Evolutionary conservation across 768 basidiomycete species (phyloP).

Genomic region (Lactarius hengduanensis): DNA sequence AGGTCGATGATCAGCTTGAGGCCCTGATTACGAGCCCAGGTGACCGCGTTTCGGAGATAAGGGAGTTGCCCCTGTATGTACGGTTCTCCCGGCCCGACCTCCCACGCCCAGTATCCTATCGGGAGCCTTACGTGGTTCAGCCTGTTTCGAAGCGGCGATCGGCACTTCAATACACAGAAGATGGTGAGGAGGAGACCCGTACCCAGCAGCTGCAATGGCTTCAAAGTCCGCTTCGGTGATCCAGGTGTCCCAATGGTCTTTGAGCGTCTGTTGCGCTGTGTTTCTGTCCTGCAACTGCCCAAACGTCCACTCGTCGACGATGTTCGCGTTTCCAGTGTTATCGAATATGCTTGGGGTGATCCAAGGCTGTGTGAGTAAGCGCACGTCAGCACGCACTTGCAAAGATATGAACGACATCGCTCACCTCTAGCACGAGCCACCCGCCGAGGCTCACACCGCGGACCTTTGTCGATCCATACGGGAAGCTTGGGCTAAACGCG

Average conservation of each 20-base stretch:
- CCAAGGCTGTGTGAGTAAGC: constrained; percentile 52
- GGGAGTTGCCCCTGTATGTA: constrained; percentile 76
- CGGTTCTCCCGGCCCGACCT: constrained; percentile 76
- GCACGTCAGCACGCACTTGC: background rate
- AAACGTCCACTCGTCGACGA: constrained; percentile 81
- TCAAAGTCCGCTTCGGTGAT: constrained; percentile 81
- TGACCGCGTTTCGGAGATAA: constrained; percentile 63
- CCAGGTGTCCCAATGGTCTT: constrained; percentile 78
- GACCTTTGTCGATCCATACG: constrained; percentile 71
- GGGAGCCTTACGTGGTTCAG: constrained; percentile 82
- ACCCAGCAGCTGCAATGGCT: constrained; percentile 76
- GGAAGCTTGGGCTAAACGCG: constrained; percentile 53
- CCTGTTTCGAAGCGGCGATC: constrained; percentile 37
- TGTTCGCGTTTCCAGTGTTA: constrained; percentile 54
- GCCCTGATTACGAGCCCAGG: constrained; percentile 66
- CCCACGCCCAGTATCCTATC: constrained; percentile 90
- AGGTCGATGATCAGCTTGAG: constrained; percentile 80
- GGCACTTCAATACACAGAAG: background rate
- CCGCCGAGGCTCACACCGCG: constrained; percentile 83
- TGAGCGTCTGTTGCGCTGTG: constrained; percentile 50
- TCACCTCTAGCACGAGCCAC: constrained; percentile 54
- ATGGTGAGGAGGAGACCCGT: constrained; percentile 17
- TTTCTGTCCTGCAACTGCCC: constrained; percentile 54
- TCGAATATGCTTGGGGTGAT: constrained; percentile 77
- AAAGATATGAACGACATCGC: constrained; percentile 20